Evolutionary conservation across 2,329 filamentous ascomycete genomes (phyloP).

Genomic region (Apiospora saccharicola): DNA sequence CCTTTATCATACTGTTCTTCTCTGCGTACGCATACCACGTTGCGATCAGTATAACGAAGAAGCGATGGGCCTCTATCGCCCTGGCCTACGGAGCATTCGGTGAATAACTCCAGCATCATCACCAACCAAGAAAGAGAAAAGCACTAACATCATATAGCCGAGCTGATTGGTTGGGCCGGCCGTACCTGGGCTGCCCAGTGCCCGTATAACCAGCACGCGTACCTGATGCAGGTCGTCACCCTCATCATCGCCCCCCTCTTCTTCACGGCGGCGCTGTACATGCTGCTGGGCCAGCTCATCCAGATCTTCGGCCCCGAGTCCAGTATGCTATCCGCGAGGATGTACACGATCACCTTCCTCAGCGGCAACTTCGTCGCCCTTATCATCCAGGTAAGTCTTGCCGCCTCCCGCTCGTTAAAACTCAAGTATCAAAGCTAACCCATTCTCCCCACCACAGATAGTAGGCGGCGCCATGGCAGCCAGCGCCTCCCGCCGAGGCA

Average conservation of each 20-base stretch:
- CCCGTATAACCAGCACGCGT: conserved; percentile 56
- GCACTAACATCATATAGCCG: conserved; percentile 36
- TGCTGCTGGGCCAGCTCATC: conserved; percentile 57
- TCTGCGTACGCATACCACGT: conserved; percentile 36
- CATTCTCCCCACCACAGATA: conserved; percentile 38
- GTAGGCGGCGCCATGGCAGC: conserved; percentile 56
- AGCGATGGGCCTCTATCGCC: conserved; percentile 35
- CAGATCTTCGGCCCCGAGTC: conserved; percentile 50
- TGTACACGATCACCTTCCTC: conserved; percentile 57
- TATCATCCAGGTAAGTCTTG: conserved; percentile 46
- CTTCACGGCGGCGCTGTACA: conserved; percentile 59
- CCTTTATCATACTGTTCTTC: conserved; percentile 36
- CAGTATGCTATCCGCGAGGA: conserved; percentile 49
- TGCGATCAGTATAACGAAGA: conserved; percentile 31
- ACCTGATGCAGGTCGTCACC: conserved; percentile 58
- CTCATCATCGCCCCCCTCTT: conserved; percentile 55
- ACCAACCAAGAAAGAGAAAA: neutral
- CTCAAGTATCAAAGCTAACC: neutral
- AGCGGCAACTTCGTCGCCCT: conserved; percentile 55
- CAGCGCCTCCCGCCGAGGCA: conserved; percentile 38
- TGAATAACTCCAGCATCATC: conserved; percentile 27
- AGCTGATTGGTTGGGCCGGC: conserved; percentile 56
- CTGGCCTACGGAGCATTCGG: conserved; percentile 37
- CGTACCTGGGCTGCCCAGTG: conserved; percentile 57
- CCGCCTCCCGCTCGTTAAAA: neutral